Evolutionary conservation across 2,329 filamentous ascomycete species (phyloP).

Genomic region (Escovopsis sp.): DNA sequence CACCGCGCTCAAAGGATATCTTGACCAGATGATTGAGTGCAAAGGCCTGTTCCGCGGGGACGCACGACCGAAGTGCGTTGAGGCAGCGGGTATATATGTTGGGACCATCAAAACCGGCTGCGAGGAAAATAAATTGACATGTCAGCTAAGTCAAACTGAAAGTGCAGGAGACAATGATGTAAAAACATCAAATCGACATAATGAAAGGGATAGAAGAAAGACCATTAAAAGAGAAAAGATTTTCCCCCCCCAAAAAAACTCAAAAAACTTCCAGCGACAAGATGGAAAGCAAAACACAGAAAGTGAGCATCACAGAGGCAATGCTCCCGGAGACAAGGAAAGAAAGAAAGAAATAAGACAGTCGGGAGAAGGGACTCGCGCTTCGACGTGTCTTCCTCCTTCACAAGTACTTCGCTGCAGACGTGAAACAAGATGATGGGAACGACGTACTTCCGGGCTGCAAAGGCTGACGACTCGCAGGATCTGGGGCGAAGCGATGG

Average conservation of each 20-base stretch:
- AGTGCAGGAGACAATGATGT: too few species aligned
- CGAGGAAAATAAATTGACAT: background rate
- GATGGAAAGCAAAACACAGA: too few species aligned
- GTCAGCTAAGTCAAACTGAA: background rate
- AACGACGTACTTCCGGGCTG: slow-evolving; percentile 46
- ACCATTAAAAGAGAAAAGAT: too few species aligned
- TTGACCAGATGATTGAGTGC: slow-evolving; percentile 87
- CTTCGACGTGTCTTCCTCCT: background rate
- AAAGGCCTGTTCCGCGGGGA: slow-evolving; percentile 76
- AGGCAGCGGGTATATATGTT: slow-evolving; percentile 88
- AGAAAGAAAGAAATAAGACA: too few species aligned
- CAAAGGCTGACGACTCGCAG: slow-evolving; percentile 26
- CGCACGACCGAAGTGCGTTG: slow-evolving; percentile 64
- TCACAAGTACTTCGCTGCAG: too few species aligned
- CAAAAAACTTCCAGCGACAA: too few species aligned
- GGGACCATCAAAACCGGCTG: slow-evolving; percentile 53
- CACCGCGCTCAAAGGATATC: slow-evolving; percentile 85
- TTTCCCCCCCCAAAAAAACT: too few species aligned
- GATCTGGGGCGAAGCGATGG: slow-evolving; percentile 16
- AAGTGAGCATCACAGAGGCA: too few species aligned
- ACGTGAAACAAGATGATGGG: background rate
- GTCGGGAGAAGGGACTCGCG: too few species aligned
- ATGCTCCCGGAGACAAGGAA: too few species aligned
- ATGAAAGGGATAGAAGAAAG: too few species aligned
- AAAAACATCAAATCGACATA: too few species aligned